A percentile compares a stretch with the other conserved stretches of the same genome.
Evolutionary conservation across 2,329 filamentous ascomycete genomes (phyloP).

Genomic region (Fusarium virguliforme): DNA sequence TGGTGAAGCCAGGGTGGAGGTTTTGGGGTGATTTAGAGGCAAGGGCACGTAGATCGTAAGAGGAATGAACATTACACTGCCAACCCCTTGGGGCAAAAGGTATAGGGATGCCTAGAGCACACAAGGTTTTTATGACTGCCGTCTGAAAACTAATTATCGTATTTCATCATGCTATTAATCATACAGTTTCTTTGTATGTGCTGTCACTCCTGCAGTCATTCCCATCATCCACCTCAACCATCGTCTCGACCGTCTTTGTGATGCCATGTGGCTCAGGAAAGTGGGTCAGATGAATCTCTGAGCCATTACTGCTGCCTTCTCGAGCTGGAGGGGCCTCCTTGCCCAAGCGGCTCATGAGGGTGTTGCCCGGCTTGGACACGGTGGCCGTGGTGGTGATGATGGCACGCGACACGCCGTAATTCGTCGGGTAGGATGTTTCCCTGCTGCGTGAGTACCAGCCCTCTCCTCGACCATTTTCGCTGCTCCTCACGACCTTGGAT

Average conservation of each 20-base stretch:
- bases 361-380: conserved; percentile 1
- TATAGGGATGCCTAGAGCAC: no score
- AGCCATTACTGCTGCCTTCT: conserved; percentile 14
- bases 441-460: conserved; percentile 28
- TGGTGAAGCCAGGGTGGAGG: no score
- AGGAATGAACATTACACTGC: no score
- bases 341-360: conserved; percentile 17
- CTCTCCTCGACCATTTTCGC: not conserved
- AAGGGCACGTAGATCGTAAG: no score
- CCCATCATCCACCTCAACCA: conserved; percentile 28
- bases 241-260: conserved; percentile 40
- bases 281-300: conserved; percentile 30
- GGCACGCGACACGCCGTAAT: conserved; percentile 30
- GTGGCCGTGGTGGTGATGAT: conserved; percentile 18
- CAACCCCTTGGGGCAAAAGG: no score
- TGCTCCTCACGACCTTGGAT: conserved; percentile 54
- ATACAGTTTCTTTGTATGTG: not conserved
- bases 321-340: conserved; percentile 11
- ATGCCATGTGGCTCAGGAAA: conserved; percentile 30
- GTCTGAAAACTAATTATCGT: no score
- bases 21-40: no score
- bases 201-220: conserved; percentile 24
- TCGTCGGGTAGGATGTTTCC: conserved; percentile 32
- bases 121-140: no score
- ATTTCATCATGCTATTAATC: not conserved